phyloP scores from a whole-genome alignment of 257 asterid genomes.

The Przewalskia tangutica region DNA sequence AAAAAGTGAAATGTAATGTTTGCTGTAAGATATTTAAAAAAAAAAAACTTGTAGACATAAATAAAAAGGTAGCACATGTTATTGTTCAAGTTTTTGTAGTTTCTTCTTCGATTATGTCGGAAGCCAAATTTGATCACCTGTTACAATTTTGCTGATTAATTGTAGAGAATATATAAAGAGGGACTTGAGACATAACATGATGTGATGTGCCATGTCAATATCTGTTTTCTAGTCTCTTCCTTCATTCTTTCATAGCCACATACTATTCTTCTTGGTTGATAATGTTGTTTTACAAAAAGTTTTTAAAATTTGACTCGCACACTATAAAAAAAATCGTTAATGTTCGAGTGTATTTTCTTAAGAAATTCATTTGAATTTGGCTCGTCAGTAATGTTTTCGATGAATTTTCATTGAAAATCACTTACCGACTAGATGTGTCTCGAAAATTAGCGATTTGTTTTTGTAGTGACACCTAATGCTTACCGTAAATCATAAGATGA shows the following conservation, averaged over 20 bases:
- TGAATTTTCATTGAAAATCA: too few species aligned
- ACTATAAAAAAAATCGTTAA: too few species aligned
- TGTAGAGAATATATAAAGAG: too few species aligned
- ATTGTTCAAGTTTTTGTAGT: not conserved
- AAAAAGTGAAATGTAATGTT: not conserved
- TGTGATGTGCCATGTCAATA: slow-evolving; percentile 10
- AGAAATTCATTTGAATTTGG: too few species aligned
- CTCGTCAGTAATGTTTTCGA: too few species aligned
- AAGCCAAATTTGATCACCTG: not conserved
- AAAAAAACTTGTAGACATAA: not conserved
- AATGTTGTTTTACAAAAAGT: not conserved
- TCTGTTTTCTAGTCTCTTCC: not conserved
- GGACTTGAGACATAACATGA: not conserved
- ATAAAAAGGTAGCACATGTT: slow-evolving; percentile 4
- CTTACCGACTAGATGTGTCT: too few species aligned
- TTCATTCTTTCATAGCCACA: not conserved
- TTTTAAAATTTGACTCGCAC: too few species aligned
- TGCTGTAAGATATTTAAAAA: not conserved
- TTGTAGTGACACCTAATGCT: too few species aligned
- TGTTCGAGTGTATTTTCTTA: too few species aligned
- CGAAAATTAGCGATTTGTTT: too few species aligned
- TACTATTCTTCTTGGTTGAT: not conserved
- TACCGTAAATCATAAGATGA: too few species aligned
- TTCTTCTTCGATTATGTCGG: not conserved
- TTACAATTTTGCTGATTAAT: not conserved